Evolutionary conservation across 2,329 filamentous ascomycete genomes (phyloP).

Genomic region (Fusarium agapanthi): DNA sequence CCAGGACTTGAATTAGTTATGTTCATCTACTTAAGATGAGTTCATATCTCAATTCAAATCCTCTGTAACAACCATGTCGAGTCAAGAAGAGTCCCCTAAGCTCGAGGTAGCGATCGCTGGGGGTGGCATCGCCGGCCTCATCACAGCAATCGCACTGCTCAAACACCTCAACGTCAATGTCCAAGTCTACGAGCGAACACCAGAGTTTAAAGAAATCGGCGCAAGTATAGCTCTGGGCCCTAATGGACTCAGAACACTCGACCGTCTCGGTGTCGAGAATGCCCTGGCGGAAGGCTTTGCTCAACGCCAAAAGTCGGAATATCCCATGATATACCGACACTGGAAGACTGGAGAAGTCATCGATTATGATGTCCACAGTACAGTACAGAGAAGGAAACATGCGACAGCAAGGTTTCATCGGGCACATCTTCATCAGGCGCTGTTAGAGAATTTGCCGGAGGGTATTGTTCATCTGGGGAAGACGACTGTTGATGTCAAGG

Average conservation of each 20-base stretch:
- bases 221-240: constrained; percentile 59
- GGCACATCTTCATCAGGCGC: constrained; percentile 44
- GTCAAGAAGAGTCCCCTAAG: neutral
- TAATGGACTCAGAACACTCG: constrained; percentile 60
- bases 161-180: constrained; percentile 53
- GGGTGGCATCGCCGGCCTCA: constrained; percentile 61
- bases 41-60: accelerated
- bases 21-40: neutral
- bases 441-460: neutral
- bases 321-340: neutral
- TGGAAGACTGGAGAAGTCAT: neutral
- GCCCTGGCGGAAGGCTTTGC: neutral
- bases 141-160: constrained; percentile 56
- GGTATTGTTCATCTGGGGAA: neutral
- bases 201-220: constrained; percentile 46
- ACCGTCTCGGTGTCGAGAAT: neutral
- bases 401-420: neutral
- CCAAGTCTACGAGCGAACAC: constrained; percentile 59
- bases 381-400: neutral
- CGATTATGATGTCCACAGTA: neutral
- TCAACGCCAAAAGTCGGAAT: neutral
- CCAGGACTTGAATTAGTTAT: constrained; percentile 17
- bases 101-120: constrained; percentile 55
- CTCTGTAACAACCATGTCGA: neutral
- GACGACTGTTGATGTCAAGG: neutral